phyloP scores from a whole-genome alignment of 352 stramenopile species.

The Stramenopiles sp. region DNA sequence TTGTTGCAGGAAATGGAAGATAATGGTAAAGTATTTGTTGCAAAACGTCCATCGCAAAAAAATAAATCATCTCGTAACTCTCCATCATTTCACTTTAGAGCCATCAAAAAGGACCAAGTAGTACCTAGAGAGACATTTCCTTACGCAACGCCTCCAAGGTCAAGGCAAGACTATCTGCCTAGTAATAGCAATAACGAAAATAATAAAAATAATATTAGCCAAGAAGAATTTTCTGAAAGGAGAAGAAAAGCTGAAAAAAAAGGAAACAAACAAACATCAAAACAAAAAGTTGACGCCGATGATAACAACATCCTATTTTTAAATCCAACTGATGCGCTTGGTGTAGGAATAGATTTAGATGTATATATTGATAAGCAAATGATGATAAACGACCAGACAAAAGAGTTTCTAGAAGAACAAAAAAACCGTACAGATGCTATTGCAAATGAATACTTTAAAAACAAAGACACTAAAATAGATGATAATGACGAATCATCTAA shows the following conservation, averaged over 20 bases:
- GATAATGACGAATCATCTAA: neutral
- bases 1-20: neutral
- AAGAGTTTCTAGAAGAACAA: neutral
- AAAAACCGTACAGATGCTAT: neutral
- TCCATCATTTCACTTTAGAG: neutral
- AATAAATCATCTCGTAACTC: neutral
- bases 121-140: neutral
- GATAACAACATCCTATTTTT: neutral
- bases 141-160: neutral
- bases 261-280: neutral
- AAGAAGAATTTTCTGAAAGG: neutral
- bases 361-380: neutral
- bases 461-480: neutral
- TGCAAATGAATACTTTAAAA: neutral
- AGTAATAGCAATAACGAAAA: neutral
- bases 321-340: neutral
- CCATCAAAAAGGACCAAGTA: neutral
- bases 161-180: neutral
- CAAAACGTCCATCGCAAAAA: neutral
- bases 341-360: neutral
- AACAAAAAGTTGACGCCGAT: neutral
- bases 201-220: too few relatives aligned
- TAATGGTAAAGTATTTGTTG: neutral
- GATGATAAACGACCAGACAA: neutral
- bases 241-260: neutral